Percentiles rank a stretch among this genome's conserved stretches.
Conservation (phyloP, 768 basidiomycete species). For the Lactarius hengduanensis region DNA sequence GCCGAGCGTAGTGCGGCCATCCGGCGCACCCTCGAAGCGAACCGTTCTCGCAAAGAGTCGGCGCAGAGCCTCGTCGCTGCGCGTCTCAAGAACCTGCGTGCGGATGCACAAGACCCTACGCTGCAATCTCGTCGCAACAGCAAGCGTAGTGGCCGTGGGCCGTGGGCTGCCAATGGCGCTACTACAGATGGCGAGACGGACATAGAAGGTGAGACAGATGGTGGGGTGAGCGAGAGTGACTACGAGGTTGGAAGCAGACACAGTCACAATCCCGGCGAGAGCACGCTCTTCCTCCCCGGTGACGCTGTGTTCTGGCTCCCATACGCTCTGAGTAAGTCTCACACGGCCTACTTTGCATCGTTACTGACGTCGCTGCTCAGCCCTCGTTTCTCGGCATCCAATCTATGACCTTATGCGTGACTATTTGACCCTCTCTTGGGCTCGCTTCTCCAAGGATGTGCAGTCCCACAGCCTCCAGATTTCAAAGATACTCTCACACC, state of each 20-base stretch:
- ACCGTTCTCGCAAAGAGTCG: constrained; percentile 75
- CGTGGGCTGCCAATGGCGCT: constrained; percentile 61
- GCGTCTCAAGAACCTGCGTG: constrained; percentile 61
- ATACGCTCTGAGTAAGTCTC: constrained; percentile 76
- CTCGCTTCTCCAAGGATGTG: constrained; percentile 90
- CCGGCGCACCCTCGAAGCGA: constrained; percentile 75
- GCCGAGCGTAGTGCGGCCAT: constrained; percentile 83
- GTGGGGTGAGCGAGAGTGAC: constrained; percentile 82
- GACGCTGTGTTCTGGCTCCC: constrained; percentile 96
- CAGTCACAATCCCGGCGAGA: constrained; percentile 82
- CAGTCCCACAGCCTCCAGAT: constrained; percentile 90
- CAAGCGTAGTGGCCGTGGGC: constrained; percentile 60
- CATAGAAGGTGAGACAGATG: constrained; percentile 63
- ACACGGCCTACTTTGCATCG: background rate
- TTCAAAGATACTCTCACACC: constrained; percentile 82
- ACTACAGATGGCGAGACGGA: constrained; percentile 69
- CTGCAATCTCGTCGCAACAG: constrained; percentile 56
- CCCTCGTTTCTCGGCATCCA: constrained; percentile 86
- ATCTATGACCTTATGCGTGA: constrained; percentile 96
- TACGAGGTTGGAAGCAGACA: constrained; percentile 76
- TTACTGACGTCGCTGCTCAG: constrained; percentile 40
- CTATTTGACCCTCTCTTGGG: constrained; percentile 94
- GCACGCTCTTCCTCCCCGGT: constrained; percentile 83
- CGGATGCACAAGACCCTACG: constrained; percentile 55
- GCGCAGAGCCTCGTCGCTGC: constrained; percentile 70